Conservation (phyloP, 129 eudicot genomes). For the Tagetes patula region DNA sequence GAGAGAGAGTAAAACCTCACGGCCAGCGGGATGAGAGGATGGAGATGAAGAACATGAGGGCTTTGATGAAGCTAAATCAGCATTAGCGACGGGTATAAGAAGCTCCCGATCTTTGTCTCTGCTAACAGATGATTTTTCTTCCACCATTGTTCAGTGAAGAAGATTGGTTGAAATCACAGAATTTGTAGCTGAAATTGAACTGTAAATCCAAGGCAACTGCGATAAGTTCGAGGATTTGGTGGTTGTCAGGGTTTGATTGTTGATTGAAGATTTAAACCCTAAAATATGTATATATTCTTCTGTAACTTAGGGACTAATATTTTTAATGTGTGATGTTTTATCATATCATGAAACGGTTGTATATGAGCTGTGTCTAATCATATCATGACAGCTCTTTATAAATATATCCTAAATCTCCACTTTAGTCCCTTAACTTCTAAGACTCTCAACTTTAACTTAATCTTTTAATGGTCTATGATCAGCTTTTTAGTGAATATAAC, state of each 20-base stretch:
- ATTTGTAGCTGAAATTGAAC: neutral
- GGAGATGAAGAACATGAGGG: conserved; percentile 51
- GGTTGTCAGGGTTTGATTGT: neutral
- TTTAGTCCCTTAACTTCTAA: neutral
- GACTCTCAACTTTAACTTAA: too few species aligned
- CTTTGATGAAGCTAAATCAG: conserved; percentile 47
- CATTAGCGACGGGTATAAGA: conserved; percentile 72
- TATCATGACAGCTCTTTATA: conserved; percentile 32
- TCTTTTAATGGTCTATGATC: too few species aligned
- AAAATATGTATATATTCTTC: neutral
- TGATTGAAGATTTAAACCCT: conserved; percentile 25
- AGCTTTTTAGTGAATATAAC: too few species aligned
- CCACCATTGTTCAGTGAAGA: conserved; percentile 50
- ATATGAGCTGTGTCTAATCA: conserved; percentile 43
- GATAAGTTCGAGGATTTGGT: conserved; percentile 26
- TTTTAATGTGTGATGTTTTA: conserved; percentile 11
- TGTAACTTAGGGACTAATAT: conserved; percentile 25
- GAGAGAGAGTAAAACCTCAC: conserved; percentile 46
- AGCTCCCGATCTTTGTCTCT: conserved; percentile 88
- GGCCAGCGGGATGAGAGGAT: conserved; percentile 65
- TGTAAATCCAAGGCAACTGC: conserved; percentile 27
- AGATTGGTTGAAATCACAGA: conserved; percentile 20
- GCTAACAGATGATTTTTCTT: conserved; percentile 56
- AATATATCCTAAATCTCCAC: neutral
- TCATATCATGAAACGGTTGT: conserved; percentile 20